phyloP scores from a whole-genome alignment of 2,329 filamentous ascomycete genomes.

The Alternaria triticina region DNA sequence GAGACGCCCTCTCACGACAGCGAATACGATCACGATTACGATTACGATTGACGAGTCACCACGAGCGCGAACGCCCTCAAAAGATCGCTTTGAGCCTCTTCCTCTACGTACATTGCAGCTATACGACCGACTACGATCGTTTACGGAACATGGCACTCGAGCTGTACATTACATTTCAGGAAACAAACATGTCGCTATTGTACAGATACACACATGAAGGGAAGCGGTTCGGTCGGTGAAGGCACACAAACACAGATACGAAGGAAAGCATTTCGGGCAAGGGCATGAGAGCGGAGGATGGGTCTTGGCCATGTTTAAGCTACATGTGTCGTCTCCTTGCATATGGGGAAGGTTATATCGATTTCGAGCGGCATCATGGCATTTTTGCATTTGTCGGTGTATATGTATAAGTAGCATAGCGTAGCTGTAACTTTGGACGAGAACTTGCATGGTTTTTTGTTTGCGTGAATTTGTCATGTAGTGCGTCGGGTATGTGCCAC shows the following conservation, averaged over 20 bases:
- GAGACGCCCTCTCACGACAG: background rate
- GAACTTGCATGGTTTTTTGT: background rate
- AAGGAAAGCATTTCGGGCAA: background rate
- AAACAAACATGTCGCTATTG: background rate
- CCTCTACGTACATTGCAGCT: background rate
- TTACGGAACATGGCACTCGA: background rate
- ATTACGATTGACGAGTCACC: background rate
- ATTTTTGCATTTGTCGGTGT: background rate
- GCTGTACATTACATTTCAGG: background rate
- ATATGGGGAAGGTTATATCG: conserved; percentile 4
- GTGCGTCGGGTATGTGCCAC: too few species aligned
- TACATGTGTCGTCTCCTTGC: conserved; percentile 6
- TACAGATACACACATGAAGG: background rate
- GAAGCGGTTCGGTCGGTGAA: background rate
- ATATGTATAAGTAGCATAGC: background rate
- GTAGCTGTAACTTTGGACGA: background rate
- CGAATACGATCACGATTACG: background rate
- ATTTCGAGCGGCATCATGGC: background rate
- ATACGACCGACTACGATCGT: background rate
- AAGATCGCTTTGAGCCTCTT: background rate
- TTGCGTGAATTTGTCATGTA: background rate
- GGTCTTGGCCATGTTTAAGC: conserved; percentile 4
- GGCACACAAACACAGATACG: background rate
- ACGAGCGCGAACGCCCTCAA: background rate
- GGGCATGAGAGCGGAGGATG: background rate